Conservation (phyloP, 1,139 yeast genomes). For the Hansenula lynferdii region DNA sequence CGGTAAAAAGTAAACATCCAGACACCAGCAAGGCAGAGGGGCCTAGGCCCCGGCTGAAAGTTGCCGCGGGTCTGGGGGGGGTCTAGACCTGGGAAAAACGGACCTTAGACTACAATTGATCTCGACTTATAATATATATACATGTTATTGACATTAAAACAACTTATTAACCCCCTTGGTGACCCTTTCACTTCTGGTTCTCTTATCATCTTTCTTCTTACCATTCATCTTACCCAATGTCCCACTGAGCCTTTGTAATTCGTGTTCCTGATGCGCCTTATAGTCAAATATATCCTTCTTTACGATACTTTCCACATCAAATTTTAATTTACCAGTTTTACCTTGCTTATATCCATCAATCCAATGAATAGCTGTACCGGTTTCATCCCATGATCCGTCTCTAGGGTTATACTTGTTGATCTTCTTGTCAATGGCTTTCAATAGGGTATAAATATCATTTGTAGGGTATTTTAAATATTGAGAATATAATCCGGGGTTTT, state of each 20-base stretch:
- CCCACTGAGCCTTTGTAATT: constrained; percentile 23
- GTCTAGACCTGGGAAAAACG: no score
- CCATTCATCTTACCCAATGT: no score
- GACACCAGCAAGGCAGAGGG: no score
- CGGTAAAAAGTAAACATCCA: not conserved
- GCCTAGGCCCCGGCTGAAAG: no score
- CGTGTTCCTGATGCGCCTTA: constrained; percentile 13
- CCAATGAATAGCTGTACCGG: constrained; percentile 67
- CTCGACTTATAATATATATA: no score
- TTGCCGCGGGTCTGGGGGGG: no score
- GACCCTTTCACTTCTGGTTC: not conserved
- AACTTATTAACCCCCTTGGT: not conserved
- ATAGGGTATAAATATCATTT: constrained; percentile 61
- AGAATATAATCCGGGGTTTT: constrained; percentile 31
- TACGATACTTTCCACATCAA: constrained; percentile 20
- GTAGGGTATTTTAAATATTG: constrained; percentile 61
- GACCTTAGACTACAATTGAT: no score
- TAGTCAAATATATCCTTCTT: constrained; percentile 15
- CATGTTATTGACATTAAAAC: no score
- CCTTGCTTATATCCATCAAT: constrained; percentile 66
- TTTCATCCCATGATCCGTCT: constrained; percentile 40
- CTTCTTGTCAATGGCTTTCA: constrained; percentile 46
- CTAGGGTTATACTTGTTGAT: constrained; percentile 18
- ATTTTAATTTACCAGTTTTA: constrained; percentile 23
- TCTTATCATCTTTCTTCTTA: constrained; percentile 3